Evolutionary conservation across 768 basidiomycete genomes (phyloP), one percentile per base, ranked within the genome.

Genomic region (Roridomyces roridus): DNA sequence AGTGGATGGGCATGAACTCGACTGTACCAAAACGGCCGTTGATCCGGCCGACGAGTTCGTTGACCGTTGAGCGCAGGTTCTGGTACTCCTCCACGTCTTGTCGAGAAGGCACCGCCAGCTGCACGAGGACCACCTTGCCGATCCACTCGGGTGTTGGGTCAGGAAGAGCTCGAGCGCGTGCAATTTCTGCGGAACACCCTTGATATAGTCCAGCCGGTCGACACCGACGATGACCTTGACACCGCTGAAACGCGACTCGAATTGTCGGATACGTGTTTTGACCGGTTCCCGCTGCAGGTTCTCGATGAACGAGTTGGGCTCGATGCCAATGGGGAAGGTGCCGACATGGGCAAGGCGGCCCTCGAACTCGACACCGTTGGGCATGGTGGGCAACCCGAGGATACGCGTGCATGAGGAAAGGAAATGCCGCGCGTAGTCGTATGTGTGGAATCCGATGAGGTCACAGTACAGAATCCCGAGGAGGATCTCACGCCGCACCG

Each of bases 81-180:
- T 99, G 97, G 70, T 99, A 99, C 74, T 99, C 97, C 74, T 99
- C 97, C 48, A 99, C 97, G 68, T 98, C 97, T 73, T 97, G 95
- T 23, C 97, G 83, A 7, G 96, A 98, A 3, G 97, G 97, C 9
- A 99, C 96, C 8, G 97, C 97, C 6, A 99, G 85, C 75, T 99
- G 97, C 9, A 93, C 94, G 41, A 99, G 81, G 2, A 99, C 97
- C 55, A 98, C 92, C 82, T 96, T 99, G 66, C 97, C 97, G 65
- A 98, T 94, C 96, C 96, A 98, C 74, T 99, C 97, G 97, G 97
- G 71, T 99, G 96, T 64, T 98, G 96, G 18, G 90, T 86, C 28
- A 99, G 83, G 85, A 99, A 99, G 39, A 96, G 85, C 69, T 99
- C 97, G 55, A 99, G 84, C 0, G 93, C 96, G 69, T 98, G 94